Percentiles rank a stretch among this genome's conserved stretches.
Evolutionary conservation across 2,329 filamentous ascomycete genomes (phyloP).

Genomic region (Botrytis hyacinthi): DNA sequence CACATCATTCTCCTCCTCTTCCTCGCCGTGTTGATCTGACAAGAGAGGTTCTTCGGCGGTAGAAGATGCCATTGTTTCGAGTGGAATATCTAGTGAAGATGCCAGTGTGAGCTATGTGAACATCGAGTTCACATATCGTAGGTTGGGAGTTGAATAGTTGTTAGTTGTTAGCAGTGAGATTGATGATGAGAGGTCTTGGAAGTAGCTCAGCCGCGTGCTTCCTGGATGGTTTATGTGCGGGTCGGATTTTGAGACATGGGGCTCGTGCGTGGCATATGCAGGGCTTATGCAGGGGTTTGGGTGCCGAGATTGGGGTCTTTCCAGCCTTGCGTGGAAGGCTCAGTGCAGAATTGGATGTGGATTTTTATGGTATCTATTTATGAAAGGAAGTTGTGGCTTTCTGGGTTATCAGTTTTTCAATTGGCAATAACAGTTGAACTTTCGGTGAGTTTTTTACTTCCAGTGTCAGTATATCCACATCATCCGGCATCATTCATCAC

Average conservation of each 20-base stretch:
- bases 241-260: not conserved
- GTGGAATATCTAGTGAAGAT: not conserved
- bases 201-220: not conserved
- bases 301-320: not conserved
- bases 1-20: constrained; percentile 25
- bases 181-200: not conserved
- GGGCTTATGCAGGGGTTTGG: not conserved
- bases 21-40: not conserved
- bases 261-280: not conserved
- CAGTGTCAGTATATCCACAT: not conserved
- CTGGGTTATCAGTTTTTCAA: not conserved
- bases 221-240: not conserved
- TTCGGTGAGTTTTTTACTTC: not conserved
- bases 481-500: too few relatives aligned
- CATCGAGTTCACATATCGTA: constrained; percentile 1
- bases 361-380: not conserved
- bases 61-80: constrained; percentile 16
- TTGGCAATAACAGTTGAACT: not conserved
- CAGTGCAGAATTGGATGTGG: not conserved
- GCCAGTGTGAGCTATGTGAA: not conserved
- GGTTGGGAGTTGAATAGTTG: not conserved
- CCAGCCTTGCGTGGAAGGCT: constrained; percentile 5
- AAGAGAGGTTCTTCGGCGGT: constrained; percentile 18
- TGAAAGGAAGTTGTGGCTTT: not conserved
- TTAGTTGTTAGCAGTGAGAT: not conserved